These are phyloP conservation scores for Quercus tomentella DNA, from an alignment of 331 rosid species.

Conservation along the genomic window DNA sequence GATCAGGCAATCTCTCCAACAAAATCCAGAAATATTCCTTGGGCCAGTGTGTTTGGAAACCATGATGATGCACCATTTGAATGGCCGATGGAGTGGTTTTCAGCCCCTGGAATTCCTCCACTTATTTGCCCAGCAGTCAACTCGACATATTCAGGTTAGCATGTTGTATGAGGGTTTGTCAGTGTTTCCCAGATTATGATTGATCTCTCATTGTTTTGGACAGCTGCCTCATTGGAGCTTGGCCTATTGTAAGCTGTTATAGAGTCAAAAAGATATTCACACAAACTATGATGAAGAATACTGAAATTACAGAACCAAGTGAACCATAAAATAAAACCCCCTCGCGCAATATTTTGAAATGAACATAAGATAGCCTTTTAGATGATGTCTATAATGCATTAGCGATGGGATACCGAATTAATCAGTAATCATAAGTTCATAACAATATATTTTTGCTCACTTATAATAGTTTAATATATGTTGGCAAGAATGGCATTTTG, in stretches of 20 bases:
- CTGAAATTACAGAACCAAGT: background rate
- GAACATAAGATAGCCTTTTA: too few species aligned
- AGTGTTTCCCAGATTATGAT: background rate
- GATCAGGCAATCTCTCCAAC: constrained; percentile 69
- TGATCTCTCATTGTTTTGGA: background rate
- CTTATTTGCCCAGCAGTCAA: constrained; percentile 33
- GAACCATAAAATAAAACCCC: background rate
- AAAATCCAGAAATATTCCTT: constrained; percentile 59
- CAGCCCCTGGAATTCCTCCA: constrained; percentile 63
- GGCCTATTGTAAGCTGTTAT: background rate
- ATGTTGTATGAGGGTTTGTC: background rate
- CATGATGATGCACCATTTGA: constrained; percentile 80
- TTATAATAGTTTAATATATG: background rate
- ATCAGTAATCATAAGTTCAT: background rate
- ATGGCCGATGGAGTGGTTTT: constrained; percentile 89
- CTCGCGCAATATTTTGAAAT: too few species aligned
- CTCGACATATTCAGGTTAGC: constrained; percentile 46
- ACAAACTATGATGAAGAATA: background rate
- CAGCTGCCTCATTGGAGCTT: background rate
- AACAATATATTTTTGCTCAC: background rate
- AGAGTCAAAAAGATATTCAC: background rate
- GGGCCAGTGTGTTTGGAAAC: constrained; percentile 82
- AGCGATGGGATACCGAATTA: too few species aligned
- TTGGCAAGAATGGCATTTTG: too few species aligned
- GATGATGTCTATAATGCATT: too few species aligned